These are phyloP conservation scores for Suaeda aralocaspica DNA, from an alignment of 148 eudicot species.

Conservation along the genomic window DNA sequence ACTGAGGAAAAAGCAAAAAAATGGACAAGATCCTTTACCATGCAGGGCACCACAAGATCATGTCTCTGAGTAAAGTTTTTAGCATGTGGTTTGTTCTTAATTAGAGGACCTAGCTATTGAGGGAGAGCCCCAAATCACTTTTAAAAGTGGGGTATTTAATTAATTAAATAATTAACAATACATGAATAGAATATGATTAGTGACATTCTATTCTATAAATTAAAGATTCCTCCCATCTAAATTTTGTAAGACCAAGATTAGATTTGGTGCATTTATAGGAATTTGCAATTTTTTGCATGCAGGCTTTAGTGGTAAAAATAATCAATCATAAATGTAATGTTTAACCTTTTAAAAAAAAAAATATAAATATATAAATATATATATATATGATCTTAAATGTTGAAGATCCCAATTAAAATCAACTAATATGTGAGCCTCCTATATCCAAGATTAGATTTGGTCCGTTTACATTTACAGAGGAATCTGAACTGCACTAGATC, in stretches of 20 bases:
- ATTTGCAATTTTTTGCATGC: slow-evolving; percentile 13
- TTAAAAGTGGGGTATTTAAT: slow-evolving; percentile 3
- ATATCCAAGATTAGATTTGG: slow-evolving; percentile 31
- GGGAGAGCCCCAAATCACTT: not conserved
- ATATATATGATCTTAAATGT: not conserved
- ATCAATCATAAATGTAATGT: not conserved
- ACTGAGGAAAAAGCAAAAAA: slow-evolving; percentile 23
- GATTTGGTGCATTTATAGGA: slow-evolving; percentile 38
- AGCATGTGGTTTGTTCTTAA: slow-evolving; percentile 31
- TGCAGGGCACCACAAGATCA: slow-evolving; percentile 31
- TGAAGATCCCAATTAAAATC: slow-evolving; percentile 33
- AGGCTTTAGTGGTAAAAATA: slow-evolving; percentile 23
- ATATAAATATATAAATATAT: not conserved
- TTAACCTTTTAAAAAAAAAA: not conserved
- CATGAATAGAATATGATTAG: not conserved
- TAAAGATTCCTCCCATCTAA: slow-evolving; percentile 19
- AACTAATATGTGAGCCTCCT: slow-evolving; percentile 10
- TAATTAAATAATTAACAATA: too few relatives aligned
- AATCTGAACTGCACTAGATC: slow-evolving; percentile 11
- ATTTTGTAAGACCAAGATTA: slow-evolving; percentile 32
- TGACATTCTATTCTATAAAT: slow-evolving; percentile 1
- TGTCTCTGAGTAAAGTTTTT: slow-evolving; percentile 29
- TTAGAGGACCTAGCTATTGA: slow-evolving; percentile 12
- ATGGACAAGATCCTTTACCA: slow-evolving; percentile 22
- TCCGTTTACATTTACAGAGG: slow-evolving; percentile 11